phyloP scores from a whole-genome alignment of 208 protist genomes.

The Trypanosoma avium region DNA sequence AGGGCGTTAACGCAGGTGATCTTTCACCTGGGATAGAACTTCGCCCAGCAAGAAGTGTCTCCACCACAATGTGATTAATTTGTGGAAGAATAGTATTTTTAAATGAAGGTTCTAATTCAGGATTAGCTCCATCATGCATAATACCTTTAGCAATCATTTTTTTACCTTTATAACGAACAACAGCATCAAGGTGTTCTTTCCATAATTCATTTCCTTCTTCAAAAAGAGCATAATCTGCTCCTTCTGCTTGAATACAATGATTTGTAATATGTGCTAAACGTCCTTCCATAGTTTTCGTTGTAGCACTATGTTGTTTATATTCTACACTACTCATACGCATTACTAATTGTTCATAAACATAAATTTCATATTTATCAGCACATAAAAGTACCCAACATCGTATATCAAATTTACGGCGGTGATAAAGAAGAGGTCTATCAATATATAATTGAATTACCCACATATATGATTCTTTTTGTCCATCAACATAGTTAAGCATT shows the following conservation, averaged over 20 bases:
- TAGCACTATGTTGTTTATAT: constrained; percentile 36
- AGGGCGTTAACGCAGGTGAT: constrained; percentile 32
- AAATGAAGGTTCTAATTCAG: constrained; percentile 31
- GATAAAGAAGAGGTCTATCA: constrained; percentile 55
- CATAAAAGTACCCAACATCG: constrained; percentile 50
- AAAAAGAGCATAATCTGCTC: constrained; percentile 31
- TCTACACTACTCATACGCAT: constrained; percentile 68
- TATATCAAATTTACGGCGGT: constrained; percentile 71
- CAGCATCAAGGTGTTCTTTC: constrained; percentile 73
- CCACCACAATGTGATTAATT: constrained; percentile 67
- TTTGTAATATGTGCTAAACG: constrained; percentile 71
- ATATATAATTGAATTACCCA: constrained; percentile 72
- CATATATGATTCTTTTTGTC: constrained; percentile 27
- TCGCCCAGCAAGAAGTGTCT: constrained; percentile 55
- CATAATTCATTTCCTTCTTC: constrained; percentile 79
- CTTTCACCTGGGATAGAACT: constrained; percentile 43
- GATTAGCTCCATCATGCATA: constrained; percentile 27
- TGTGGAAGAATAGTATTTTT: constrained; percentile 66
- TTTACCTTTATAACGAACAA: constrained; percentile 69
- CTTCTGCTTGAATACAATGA: constrained; percentile 51
- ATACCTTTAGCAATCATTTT: constrained; percentile 33
- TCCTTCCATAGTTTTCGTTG: constrained; percentile 25
- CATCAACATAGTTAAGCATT: constrained; percentile 54
- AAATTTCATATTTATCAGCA: constrained; percentile 43
- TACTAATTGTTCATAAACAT: constrained; percentile 72